These are phyloP conservation scores for Zopfia rhizophila DNA, from an alignment of 2,329 filamentous ascomycete genomes.

Conservation along the genomic window DNA sequence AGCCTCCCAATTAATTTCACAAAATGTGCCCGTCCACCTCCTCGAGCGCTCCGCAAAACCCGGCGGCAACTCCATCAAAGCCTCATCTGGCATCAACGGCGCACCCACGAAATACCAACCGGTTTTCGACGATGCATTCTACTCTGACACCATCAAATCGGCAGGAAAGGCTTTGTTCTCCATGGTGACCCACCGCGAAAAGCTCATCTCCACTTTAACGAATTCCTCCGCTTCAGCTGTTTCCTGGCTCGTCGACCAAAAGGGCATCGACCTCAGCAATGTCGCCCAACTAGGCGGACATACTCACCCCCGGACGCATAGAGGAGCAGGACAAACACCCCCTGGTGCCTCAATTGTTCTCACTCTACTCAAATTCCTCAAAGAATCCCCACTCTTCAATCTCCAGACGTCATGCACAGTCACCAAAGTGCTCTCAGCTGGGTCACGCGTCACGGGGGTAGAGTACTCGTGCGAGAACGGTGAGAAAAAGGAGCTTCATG, in stretches of 20 bases:
- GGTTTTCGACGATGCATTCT: constrained; percentile 57
- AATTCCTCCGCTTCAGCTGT: constrained; percentile 61
- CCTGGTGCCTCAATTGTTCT: constrained; percentile 69
- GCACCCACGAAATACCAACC: constrained; percentile 68
- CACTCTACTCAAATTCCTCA: constrained; percentile 63
- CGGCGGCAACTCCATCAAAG: constrained; percentile 74
- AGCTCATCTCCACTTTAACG: constrained; percentile 62
- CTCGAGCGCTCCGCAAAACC: constrained; percentile 70
- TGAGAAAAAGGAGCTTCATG: constrained; percentile 54
- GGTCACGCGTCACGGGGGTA: constrained; percentile 61
- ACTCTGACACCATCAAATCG: constrained; percentile 66
- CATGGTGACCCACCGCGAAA: constrained; percentile 48
- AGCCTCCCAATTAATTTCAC: constrained; percentile 65
- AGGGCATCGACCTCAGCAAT: constrained; percentile 67
- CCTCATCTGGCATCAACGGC: constrained; percentile 73
- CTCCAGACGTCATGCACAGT: constrained; percentile 66
- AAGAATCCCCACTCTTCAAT: constrained; percentile 61
- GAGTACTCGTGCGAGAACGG: constrained; percentile 56
- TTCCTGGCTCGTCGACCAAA: constrained; percentile 66
- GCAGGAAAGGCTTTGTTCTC: constrained; percentile 57
- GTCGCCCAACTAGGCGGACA: constrained; percentile 71
- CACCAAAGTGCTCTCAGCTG: constrained; percentile 58
- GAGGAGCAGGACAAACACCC: constrained; percentile 65
- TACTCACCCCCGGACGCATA: constrained; percentile 65
- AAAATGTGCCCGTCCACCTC: constrained; percentile 64